Evolutionary conservation across 768 basidiomycete species (phyloP).

Genomic region (Suillus ampliporus): DNA sequence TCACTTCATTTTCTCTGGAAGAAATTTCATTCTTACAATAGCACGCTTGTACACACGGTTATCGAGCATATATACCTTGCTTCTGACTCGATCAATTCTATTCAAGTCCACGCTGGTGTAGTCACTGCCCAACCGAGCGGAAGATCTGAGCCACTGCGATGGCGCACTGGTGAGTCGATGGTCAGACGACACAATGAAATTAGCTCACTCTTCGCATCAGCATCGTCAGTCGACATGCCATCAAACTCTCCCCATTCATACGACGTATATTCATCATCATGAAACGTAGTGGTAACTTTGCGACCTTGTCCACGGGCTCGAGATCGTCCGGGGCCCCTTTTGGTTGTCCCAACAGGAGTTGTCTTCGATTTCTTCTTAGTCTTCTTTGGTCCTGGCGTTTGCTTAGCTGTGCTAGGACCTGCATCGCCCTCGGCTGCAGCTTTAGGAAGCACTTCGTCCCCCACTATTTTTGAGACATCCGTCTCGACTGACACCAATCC

Average conservation of each 20-base stretch:
- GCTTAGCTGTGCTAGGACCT: neutral
- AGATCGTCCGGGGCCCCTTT: neutral
- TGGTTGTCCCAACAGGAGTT: neutral
- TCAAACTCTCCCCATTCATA: neutral
- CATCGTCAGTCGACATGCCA: neutral
- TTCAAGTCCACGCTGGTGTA: too few relatives aligned
- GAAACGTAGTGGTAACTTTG: too few relatives aligned
- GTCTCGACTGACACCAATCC: neutral
- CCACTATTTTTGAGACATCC: neutral
- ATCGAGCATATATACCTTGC: neutral
- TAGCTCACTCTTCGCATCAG: constrained; percentile 3
- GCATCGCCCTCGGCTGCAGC: neutral
- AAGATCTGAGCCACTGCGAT: neutral
- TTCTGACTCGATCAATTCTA: neutral
- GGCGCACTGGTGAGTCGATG: neutral
- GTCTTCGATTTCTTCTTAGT: neutral
- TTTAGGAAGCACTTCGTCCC: neutral
- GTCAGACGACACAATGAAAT: neutral
- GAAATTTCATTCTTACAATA: neutral
- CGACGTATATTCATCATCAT: neutral
- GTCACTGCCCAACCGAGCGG: neutral
- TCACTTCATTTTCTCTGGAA: neutral
- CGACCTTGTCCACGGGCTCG: neutral
- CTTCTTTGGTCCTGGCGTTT: neutral
- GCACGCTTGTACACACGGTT: neutral